Conservation (phyloP, 768 basidiomycete species). For the Pholiota microspora region DNA sequence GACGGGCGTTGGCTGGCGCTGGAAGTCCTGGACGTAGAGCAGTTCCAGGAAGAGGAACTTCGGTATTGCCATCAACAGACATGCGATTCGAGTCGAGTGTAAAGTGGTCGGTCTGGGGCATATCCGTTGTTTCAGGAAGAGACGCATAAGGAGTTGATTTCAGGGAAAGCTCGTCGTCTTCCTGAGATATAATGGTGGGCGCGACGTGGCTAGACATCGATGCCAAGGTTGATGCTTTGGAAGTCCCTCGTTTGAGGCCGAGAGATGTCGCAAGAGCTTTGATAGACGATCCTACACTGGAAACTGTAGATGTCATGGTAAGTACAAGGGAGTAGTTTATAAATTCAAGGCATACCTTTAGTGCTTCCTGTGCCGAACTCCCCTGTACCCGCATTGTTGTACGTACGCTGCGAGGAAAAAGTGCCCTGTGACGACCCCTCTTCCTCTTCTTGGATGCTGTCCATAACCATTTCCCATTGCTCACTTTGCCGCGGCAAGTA, state of each 20-base stretch:
- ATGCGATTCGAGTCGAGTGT: conserved; percentile 37
- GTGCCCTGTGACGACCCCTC: conserved; percentile 53
- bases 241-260: conserved; percentile 47
- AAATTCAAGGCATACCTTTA: conserved; percentile 46
- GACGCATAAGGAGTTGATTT: conserved; percentile 43
- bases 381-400: conserved; percentile 36
- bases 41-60: conserved; percentile 59
- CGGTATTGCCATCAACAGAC: conserved; percentile 28
- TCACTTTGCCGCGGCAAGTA: conserved; percentile 62
- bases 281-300: conserved; percentile 71
- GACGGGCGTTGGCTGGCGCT: conserved; percentile 56
- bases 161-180: conserved; percentile 36
- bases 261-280: conserved; percentile 75
- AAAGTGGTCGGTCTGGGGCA: conserved; percentile 49
- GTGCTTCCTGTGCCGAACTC: conserved; percentile 72
- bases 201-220: conserved; percentile 16
- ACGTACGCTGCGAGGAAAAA: conserved; percentile 44
- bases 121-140: conserved; percentile 29
- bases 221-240: conserved; percentile 23
- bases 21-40: conserved; percentile 56
- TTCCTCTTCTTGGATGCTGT: conserved; percentile 68
- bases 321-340: conserved; percentile 7
- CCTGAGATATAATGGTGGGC: conserved; percentile 12
- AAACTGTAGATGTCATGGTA: conserved; percentile 30
- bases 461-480: conserved; percentile 88